phyloP scores from a whole-genome alignment of 495 filamentous ascomycete genomes.

The Cercophora sp. region DNA sequence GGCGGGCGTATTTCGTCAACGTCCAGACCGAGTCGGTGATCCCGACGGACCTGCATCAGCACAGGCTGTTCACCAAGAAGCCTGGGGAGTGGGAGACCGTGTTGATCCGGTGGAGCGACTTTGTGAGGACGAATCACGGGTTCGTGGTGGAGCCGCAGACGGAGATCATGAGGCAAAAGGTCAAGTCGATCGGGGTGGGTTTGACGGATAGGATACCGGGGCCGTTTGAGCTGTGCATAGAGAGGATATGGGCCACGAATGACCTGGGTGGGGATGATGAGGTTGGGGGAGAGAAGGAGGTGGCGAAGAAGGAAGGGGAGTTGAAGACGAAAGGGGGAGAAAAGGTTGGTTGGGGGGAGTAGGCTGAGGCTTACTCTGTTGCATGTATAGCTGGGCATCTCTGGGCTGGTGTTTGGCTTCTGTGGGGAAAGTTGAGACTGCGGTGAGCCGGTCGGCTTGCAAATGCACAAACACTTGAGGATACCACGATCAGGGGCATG shows the following conservation, averaged over 20 bases:
- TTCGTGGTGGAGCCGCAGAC: conserved; percentile 86
- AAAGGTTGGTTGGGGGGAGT: conserved; percentile 3
- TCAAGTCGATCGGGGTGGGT: conserved; percentile 80
- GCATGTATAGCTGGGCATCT: too few species aligned
- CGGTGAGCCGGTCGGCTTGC: too few species aligned
- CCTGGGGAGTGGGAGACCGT: conserved; percentile 92
- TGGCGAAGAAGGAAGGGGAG: not conserved
- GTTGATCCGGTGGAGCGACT: conserved; percentile 81
- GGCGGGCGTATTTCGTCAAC: conserved; percentile 89
- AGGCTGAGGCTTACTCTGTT: too few species aligned
- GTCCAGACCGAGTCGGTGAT: conserved; percentile 91
- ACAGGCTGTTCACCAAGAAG: conserved; percentile 76
- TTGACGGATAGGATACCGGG: conserved; percentile 86
- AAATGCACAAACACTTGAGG: too few species aligned
- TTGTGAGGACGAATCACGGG: conserved; percentile 91
- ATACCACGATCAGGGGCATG: too few species aligned
- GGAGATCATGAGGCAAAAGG: conserved; percentile 77
- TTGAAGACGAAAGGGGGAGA: conserved; percentile 5
- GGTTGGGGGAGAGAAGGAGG: conserved; percentile 14
- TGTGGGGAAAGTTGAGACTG: too few species aligned
- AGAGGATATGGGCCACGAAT: conserved; percentile 81
- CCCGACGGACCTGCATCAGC: conserved; percentile 91
- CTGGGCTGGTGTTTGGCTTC: too few species aligned
- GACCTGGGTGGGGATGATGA: conserved; percentile 41
- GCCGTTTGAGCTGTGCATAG: conserved; percentile 77